Conservation (phyloP, 768 basidiomycete genomes). For the Psilocybe azurescens region DNA sequence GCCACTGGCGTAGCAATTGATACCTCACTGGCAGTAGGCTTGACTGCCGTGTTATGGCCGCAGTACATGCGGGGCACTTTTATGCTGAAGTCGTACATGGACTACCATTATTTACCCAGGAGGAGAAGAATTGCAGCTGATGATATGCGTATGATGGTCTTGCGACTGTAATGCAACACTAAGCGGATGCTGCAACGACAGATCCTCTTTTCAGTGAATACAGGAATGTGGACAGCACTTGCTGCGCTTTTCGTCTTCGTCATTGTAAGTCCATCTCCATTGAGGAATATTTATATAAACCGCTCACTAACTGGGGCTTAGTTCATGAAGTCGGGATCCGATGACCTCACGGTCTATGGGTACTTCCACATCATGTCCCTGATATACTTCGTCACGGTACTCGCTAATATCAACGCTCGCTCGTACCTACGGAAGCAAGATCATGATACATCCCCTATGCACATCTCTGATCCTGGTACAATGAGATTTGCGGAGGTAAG, state of each 20-base stretch:
- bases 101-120: background rate
- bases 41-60: conserved; percentile 6
- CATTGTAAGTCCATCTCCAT: background rate
- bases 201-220: conserved; percentile 9
- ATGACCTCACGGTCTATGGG: no score
- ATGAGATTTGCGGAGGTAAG: no score
- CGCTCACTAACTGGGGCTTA: no score
- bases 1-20: conserved; percentile 2
- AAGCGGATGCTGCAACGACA: conserved; percentile 1
- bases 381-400: no score
- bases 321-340: no score
- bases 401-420: no score
- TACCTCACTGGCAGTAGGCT: background rate
- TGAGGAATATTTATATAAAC: no score
- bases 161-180: background rate
- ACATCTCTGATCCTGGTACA: no score
- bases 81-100: conserved; percentile 6
- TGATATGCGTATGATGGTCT: background rate
- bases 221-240: conserved; percentile 11
- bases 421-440: no score
- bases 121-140: no score
- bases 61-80: conserved; percentile 9
- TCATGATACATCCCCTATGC: no score
- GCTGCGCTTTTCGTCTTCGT: conserved; percentile 3
- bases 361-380: no score